Percentiles rank a stretch among this genome's conserved stretches.
Conservation (phyloP, 2,329 filamentous ascomycete species). For the Dactylellina leptospora region DNA sequence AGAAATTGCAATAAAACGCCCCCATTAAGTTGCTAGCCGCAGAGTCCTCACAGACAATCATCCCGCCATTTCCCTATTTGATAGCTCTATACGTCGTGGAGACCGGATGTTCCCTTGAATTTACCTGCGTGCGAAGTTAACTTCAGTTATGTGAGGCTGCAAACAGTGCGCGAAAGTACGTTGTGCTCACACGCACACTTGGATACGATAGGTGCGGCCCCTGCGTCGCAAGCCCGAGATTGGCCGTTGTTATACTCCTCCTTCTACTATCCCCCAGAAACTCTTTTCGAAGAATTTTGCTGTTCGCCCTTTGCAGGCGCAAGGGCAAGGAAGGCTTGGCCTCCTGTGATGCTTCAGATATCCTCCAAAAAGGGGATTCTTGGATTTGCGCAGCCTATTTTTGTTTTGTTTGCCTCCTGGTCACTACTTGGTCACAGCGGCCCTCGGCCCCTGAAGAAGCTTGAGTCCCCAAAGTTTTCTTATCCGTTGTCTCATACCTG, state of each 20-base stretch:
- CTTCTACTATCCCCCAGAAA: background rate
- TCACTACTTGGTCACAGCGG: constrained; percentile 5
- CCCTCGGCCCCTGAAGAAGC: constrained; percentile 27
- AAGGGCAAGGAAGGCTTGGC: constrained; percentile 23
- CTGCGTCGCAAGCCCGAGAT: constrained; percentile 35
- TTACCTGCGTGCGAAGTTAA: background rate
- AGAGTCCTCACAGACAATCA: constrained; percentile 40
- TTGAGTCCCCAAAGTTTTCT: too few species aligned
- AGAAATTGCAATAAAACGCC: constrained; percentile 51
- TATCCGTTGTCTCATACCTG: too few species aligned
- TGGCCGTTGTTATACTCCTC: constrained; percentile 10
- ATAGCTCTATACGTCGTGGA: constrained; percentile 7
- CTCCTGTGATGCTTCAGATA: constrained; percentile 39
- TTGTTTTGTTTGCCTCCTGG: constrained; percentile 40
- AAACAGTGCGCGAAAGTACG: background rate
- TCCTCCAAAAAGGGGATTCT: constrained; percentile 27
- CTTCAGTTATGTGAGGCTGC: background rate
- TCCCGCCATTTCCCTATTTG: constrained; percentile 29
- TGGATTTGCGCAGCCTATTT: constrained; percentile 28
- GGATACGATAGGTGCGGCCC: too few species aligned
- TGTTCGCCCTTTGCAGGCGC: background rate
- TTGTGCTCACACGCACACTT: background rate
- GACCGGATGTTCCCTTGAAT: background rate
- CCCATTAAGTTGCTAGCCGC: constrained; percentile 26
- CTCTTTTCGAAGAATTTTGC: constrained; percentile 22